Percentiles rank a stretch among this genome's conserved stretches.
phyloP scores from a whole-genome alignment of 139 green algal genomes.

The Closterium sp. region DNA sequence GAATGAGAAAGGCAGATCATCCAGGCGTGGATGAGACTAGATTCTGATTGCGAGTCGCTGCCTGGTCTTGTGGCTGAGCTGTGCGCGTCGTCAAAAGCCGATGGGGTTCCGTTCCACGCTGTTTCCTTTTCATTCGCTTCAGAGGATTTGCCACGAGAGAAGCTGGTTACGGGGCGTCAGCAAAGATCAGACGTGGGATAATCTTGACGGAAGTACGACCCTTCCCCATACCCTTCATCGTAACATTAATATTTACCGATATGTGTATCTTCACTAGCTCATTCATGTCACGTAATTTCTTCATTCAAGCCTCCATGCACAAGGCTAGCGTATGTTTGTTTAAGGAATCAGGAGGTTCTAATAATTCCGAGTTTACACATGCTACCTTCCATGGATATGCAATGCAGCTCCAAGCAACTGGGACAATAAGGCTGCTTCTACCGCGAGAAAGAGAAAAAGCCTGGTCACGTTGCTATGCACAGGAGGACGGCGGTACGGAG shows the following conservation, averaged over 20 bases:
- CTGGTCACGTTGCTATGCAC: background rate
- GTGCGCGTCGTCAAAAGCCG: background rate
- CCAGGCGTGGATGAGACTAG: background rate
- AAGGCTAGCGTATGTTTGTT: too few species aligned
- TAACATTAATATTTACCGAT: too few species aligned
- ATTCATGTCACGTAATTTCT: too few species aligned
- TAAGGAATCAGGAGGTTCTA: too few species aligned
- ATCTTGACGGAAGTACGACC: background rate
- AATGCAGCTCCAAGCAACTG: too few species aligned
- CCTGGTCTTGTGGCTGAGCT: background rate
- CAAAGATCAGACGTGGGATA: background rate
- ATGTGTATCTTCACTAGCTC: too few species aligned
- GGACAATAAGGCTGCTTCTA: too few species aligned
- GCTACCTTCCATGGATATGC: too few species aligned
- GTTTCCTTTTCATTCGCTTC: background rate
- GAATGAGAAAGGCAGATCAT: background rate
- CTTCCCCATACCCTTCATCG: background rate
- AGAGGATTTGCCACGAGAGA: background rate
- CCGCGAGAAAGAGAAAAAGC: too few species aligned
- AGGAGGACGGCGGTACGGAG: background rate
- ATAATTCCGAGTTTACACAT: too few species aligned
- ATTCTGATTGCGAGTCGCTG: background rate
- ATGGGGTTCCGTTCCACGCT: background rate
- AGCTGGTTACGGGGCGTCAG: background rate
- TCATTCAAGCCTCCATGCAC: too few species aligned